phyloP scores from a whole-genome alignment of 1,284 basidiomycete species.

The Schizophyllum amplum region DNA sequence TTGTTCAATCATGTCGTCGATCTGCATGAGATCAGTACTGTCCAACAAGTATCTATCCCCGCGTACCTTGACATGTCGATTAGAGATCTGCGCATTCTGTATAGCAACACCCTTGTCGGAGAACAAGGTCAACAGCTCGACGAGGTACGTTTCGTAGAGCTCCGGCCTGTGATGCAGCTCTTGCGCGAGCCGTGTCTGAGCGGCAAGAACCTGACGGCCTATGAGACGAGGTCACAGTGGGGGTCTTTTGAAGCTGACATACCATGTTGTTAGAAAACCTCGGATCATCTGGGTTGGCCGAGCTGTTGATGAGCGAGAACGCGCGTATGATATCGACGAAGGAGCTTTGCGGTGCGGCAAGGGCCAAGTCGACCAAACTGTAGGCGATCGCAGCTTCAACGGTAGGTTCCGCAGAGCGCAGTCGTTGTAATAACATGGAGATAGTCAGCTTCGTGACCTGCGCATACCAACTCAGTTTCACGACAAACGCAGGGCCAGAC shows the following conservation, averaged over 20 bases:
- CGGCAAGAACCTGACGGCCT: constrained; percentile 60
- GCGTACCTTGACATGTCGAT: constrained; percentile 60
- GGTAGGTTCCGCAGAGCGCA: constrained; percentile 76
- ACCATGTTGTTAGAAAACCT: constrained; percentile 83
- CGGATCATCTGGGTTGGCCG: constrained; percentile 78
- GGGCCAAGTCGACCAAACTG: constrained; percentile 85
- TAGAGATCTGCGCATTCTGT: constrained; percentile 68
- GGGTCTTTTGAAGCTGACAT: constrained; percentile 35
- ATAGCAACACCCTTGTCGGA: constrained; percentile 89
- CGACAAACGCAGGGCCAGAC: constrained; percentile 11
- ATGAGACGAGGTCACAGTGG: constrained; percentile 3
- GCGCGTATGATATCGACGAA: constrained; percentile 83
- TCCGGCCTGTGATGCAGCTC: constrained; percentile 68
- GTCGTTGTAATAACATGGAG: constrained; percentile 88
- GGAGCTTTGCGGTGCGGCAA: constrained; percentile 68
- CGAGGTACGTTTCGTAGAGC: constrained; percentile 73
- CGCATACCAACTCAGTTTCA: constrained; percentile 27
- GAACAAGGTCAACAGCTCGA: constrained; percentile 81
- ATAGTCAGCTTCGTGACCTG: constrained; percentile 81
- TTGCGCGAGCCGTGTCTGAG: constrained; percentile 81
- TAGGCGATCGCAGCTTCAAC: constrained; percentile 89
- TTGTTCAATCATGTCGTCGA: constrained; percentile 80
- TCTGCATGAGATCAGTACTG: constrained; percentile 30
- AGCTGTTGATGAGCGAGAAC: constrained; percentile 82
- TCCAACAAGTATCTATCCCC: constrained; percentile 4